These are phyloP conservation scores for Cladophialophora chaetospira DNA, from an alignment of 2,329 filamentous ascomycete genomes.

Conservation along the genomic window DNA sequence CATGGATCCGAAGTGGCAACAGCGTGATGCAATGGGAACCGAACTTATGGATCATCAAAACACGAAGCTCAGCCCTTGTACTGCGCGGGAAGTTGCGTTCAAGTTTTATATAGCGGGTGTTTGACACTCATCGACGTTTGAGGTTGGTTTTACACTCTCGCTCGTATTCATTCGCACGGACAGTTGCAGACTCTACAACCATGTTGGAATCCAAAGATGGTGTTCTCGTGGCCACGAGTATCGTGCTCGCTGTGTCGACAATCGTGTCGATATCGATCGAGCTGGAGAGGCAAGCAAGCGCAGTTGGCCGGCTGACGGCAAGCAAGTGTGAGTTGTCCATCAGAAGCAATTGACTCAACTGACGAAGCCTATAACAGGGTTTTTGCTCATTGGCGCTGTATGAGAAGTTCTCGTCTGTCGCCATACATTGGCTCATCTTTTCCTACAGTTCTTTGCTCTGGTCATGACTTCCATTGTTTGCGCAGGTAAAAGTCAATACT, in stretches of 20 bases:
- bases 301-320: conserved; percentile 18
- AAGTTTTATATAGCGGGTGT: conserved; percentile 9
- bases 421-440: conserved; percentile 3
- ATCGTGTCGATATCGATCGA: conserved; percentile 24
- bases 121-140: conserved; percentile 6
- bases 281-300: conserved; percentile 25
- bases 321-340: conserved; percentile 25
- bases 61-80: not conserved
- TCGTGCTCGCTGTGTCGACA: conserved; percentile 26
- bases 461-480: conserved; percentile 26
- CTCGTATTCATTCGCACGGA: conserved; percentile 16
- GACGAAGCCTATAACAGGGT: conserved; percentile 17
- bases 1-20: conserved; percentile 5
- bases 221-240: conserved; percentile 25
- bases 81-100: not conserved
- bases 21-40: not conserved
- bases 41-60: conserved; percentile 8
- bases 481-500: conserved; percentile 16
- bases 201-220: conserved; percentile 26
- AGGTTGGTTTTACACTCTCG: conserved; percentile 3
- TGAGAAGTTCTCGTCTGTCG: not conserved
- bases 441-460: conserved; percentile 25
- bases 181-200: conserved; percentile 15
- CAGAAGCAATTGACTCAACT: not conserved
- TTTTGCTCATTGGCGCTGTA: conserved; percentile 24